phyloP scores from a whole-genome alignment of 75 land plant genomes.

The Ceratopteris richardii region DNA sequence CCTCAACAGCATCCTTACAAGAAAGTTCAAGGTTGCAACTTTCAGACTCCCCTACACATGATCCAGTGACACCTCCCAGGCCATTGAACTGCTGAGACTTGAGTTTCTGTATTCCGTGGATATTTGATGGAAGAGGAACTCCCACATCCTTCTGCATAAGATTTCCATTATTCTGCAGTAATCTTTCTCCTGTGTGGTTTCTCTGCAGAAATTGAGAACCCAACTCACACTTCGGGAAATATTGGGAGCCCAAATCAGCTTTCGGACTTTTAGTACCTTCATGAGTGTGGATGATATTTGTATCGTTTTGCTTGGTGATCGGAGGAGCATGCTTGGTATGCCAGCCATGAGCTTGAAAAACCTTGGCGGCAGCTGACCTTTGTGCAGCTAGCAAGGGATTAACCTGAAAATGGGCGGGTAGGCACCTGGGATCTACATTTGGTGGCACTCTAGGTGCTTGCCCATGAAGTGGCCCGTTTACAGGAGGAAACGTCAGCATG shows the following conservation, averaged over 20 bases:
- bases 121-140: not conserved
- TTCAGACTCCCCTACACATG: conserved; percentile 33
- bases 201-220: no score
- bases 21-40: conserved; percentile 46
- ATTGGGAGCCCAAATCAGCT: not conserved
- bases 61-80: not conserved
- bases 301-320: not conserved
- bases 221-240: no score
- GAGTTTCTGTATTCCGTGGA: not conserved
- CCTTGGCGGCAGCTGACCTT: not conserved
- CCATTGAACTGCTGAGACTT: not conserved
- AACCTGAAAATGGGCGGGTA: not conserved
- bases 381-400: conserved; percentile 1
- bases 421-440: not conserved
- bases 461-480: not conserved
- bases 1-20: conserved; percentile 35
- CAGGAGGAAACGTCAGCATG: not conserved
- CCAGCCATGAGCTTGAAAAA: conserved; percentile 5
- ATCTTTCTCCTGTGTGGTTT: no score
- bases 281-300: not conserved
- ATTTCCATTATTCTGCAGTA: no score
- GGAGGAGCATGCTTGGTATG: not conserved
- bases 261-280: not conserved
- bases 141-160: no score
- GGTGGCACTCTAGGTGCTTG: not conserved